phyloP scores from a whole-genome alignment of 495 filamentous ascomycete species.

The Symbiotaphrina buchneri region DNA sequence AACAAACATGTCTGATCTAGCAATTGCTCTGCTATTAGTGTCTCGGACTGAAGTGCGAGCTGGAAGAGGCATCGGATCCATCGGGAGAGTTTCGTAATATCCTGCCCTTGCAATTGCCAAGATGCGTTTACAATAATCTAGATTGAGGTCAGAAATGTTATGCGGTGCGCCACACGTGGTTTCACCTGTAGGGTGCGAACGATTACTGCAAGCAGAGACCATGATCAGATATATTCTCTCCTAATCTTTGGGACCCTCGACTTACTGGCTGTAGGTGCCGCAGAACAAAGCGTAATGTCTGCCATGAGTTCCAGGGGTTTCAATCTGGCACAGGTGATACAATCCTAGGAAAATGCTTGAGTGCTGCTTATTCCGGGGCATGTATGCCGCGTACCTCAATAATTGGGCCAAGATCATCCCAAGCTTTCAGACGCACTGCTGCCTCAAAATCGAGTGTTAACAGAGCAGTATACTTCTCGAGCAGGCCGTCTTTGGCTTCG shows the following conservation, averaged over 20 bases:
- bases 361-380: too few relatives aligned
- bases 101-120: conserved; percentile 26
- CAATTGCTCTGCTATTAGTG: conserved; percentile 9
- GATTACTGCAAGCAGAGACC: neutral
- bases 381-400: conserved; percentile 23
- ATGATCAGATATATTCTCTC: conserved; percentile 1
- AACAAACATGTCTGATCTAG: too few relatives aligned
- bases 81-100: conserved; percentile 32
- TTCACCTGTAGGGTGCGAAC: too few relatives aligned
- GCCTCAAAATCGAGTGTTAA: conserved; percentile 59
- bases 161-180: too few relatives aligned
- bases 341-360: conserved; percentile 8
- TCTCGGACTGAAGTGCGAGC: conserved; percentile 25
- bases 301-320: conserved; percentile 16
- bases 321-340: conserved; percentile 3
- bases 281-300: conserved; percentile 33
- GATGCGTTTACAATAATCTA: conserved; percentile 40
- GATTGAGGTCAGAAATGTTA: too few relatives aligned
- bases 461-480: conserved; percentile 35
- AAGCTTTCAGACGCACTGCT: conserved; percentile 37
- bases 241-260: too few relatives aligned
- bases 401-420: conserved; percentile 38
- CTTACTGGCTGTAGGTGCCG: conserved; percentile 16
- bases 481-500: conserved; percentile 24
- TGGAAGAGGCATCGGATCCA: conserved; percentile 57